Evolutionary conservation across 352 stramenopile genomes (phyloP).

Genomic region (Pythium phragmiticola): DNA sequence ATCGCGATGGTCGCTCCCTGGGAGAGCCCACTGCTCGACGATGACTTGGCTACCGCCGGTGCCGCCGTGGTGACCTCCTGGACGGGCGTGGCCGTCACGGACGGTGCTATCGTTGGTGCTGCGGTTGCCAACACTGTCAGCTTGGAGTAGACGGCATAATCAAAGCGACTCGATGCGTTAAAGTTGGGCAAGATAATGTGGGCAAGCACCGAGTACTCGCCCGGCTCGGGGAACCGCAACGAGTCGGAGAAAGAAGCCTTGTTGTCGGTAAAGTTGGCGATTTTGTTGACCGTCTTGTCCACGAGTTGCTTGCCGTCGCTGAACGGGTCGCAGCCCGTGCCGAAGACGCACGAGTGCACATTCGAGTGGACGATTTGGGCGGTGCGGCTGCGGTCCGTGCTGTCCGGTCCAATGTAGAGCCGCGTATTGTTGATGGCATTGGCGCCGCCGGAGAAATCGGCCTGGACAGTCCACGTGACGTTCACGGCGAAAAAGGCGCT

Average conservation of each 20-base stretch:
- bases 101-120: not conserved
- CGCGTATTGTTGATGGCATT: slow-evolving; percentile 28
- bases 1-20: slow-evolving; percentile 51
- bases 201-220: slow-evolving; percentile 33
- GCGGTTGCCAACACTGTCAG: slow-evolving; percentile 15
- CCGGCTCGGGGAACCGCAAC: slow-evolving; percentile 23
- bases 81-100: slow-evolving; percentile 7
- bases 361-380: slow-evolving; percentile 37
- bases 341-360: slow-evolving; percentile 32
- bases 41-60: too few relatives aligned
- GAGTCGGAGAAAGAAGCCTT: slow-evolving; percentile 23
- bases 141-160: slow-evolving; percentile 31
- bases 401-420: slow-evolving; percentile 26
- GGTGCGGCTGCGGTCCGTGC: not conserved
- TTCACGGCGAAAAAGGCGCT: slow-evolving; percentile 19
- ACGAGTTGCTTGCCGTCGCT: slow-evolving; percentile 31
- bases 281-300: slow-evolving; percentile 31
- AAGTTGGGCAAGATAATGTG: slow-evolving; percentile 31
- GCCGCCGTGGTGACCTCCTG: not conserved
- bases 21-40: slow-evolving; percentile 36
- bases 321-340: slow-evolving; percentile 34
- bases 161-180: slow-evolving; percentile 26
- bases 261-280: slow-evolving; percentile 30
- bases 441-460: slow-evolving; percentile 16
- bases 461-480: slow-evolving; percentile 28